Evolutionary conservation across 75 land plant genomes (phyloP).

Genomic region (Azolla pinnata): DNA sequence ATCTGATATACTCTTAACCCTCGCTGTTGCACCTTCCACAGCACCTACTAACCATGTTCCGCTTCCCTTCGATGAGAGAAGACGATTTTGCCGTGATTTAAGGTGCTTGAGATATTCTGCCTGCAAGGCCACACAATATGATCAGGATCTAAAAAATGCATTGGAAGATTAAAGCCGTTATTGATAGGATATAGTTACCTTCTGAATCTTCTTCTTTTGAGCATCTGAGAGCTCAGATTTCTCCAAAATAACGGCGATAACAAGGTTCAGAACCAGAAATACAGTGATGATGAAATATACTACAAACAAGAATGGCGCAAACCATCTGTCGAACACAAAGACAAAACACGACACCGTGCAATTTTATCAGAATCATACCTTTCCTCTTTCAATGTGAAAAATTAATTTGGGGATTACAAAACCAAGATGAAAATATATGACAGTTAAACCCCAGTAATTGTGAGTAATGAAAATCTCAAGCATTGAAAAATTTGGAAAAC

Average conservation of each 20-base stretch:
- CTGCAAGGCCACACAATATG: conserved; percentile 9
- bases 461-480: no score
- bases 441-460: no score
- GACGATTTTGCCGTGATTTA: conserved; percentile 6
- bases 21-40: conserved; percentile 30
- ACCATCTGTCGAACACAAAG: no score
- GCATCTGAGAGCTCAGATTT: conserved; percentile 25
- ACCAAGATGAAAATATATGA: no score
- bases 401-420: no score
- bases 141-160: not conserved
- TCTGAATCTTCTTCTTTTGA: conserved; percentile 35
- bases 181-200: conserved; percentile 10
- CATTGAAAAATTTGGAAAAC: no score
- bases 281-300: conserved; percentile 21
- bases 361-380: no score
- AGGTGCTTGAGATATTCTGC: conserved; percentile 23
- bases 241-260: conserved; percentile 36
- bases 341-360: no score
- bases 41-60: conserved; percentile 33
- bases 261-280: conserved; percentile 20
- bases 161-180: not conserved
- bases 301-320: conserved; percentile 28
- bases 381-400: no score
- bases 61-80: conserved; percentile 16
- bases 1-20: conserved; percentile 10